Evolutionary conservation across 2,329 filamentous ascomycete species (phyloP).

Genomic region (Fusarium sp.): DNA sequence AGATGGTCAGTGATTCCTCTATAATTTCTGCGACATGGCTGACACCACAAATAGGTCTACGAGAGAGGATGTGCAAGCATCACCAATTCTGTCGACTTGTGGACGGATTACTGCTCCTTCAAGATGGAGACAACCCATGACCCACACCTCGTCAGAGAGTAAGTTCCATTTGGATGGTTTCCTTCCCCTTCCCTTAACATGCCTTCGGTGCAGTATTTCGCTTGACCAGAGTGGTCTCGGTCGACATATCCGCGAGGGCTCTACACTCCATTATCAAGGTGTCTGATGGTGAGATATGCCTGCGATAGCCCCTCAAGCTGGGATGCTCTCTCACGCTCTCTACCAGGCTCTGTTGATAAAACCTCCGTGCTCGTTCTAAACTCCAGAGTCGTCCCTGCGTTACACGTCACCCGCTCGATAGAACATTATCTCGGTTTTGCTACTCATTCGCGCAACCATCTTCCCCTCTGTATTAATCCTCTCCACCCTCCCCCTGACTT

Average conservation of each 20-base stretch:
- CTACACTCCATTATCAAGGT: constrained; percentile 53
- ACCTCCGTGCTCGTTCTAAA: constrained; percentile 51
- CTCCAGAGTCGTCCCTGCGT: constrained; percentile 55
- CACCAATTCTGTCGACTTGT: constrained; percentile 92
- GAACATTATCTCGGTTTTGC: constrained; percentile 59
- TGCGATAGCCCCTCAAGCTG: constrained; percentile 66
- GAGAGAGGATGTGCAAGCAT: constrained; percentile 95
- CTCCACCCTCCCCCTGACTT: constrained; percentile 52
- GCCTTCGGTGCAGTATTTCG: constrained; percentile 59
- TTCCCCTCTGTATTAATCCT: constrained; percentile 68
- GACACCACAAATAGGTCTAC: constrained; percentile 74
- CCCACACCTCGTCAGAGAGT: constrained; percentile 97
- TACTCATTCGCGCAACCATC: constrained; percentile 63
- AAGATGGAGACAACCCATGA: constrained; percentile 98
- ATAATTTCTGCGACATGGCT: constrained; percentile 1
- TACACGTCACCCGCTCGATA: constrained; percentile 51
- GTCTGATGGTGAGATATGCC: constrained; percentile 77
- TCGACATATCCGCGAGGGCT: constrained; percentile 50
- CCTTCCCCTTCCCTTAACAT: constrained; percentile 75
- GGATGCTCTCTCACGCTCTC: constrained; percentile 73
- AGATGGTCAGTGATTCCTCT: constrained; percentile 76
- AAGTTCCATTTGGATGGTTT: constrained; percentile 79
- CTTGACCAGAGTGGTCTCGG: constrained; percentile 56
- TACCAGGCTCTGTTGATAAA: constrained; percentile 69
- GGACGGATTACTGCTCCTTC: constrained; percentile 97